Conservation (phyloP, 371 early-diverging fungal species). For the Actinomortierella ambigua region DNA sequence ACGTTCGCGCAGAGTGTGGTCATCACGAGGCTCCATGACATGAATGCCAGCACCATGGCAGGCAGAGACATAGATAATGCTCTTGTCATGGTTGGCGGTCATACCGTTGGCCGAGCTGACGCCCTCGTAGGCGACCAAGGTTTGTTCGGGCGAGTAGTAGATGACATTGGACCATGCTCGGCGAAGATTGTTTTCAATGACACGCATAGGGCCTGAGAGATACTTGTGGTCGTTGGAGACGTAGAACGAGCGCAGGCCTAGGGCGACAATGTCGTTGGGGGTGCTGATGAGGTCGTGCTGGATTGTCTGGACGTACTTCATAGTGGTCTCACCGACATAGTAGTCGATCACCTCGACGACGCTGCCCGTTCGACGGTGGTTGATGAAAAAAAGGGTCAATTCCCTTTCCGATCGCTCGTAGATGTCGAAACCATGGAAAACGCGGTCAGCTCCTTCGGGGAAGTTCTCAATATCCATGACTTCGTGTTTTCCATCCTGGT, state of each 20-base stretch:
- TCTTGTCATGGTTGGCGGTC: slow-evolving; percentile 39
- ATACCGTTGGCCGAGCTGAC: slow-evolving; percentile 53
- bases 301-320: slow-evolving; percentile 52
- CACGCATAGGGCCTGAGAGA: slow-evolving; percentile 21
- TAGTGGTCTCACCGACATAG: slow-evolving; percentile 38
- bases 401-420: slow-evolving; percentile 46
- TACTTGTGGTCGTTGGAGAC: slow-evolving; percentile 54
- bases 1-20: slow-evolving; percentile 31
- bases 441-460: slow-evolving; percentile 38
- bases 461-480: slow-evolving; percentile 21
- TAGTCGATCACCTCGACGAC: slow-evolving; percentile 56
- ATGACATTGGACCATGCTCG: slow-evolving; percentile 51
- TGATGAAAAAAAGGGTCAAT: slow-evolving; percentile 50
- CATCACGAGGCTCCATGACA: slow-evolving; percentile 28
- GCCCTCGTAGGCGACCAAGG: slow-evolving; percentile 33
- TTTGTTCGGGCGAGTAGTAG: slow-evolving; percentile 42
- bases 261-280: slow-evolving; percentile 58
- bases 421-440: slow-evolving; percentile 53
- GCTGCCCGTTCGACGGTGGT: slow-evolving; percentile 54
- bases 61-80: slow-evolving; percentile 44
- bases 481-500: slow-evolving; percentile 18
- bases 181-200: slow-evolving; percentile 46
- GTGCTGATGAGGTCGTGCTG: slow-evolving; percentile 50
- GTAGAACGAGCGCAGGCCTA: slow-evolving; percentile 54
- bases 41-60: slow-evolving; percentile 48